Evolutionary conservation across 345 rosid genomes (phyloP), one percentile per base, ranked within the genome.

Genomic region (thale cress (Arabidopsis thaliana)): DNA sequence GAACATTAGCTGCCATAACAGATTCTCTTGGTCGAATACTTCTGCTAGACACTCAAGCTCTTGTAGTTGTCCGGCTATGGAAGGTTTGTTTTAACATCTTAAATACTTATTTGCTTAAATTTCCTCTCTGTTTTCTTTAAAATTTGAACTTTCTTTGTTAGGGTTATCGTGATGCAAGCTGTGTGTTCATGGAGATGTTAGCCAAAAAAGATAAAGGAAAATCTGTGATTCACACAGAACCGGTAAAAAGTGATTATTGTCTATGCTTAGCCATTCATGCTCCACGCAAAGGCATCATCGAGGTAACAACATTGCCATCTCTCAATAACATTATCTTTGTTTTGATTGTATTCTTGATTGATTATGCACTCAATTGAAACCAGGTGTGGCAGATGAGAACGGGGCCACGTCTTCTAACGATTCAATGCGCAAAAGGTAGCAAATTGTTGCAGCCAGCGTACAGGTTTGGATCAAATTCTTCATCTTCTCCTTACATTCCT

Each of bases 311-410:
- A 4, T 41, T 28, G 5, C 37, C 50, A 34, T 56, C 11, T 49
- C 55, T 59, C 59, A 8, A 11, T 0, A 51, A 40, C 53, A 4
- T 20, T 13, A 10, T 34, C 13, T 0, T 72, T 69, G 44, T 55
- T n/a, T 44, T 22, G 52, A 45, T 12, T 12, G 5, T 57, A 69
- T 42, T 16, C 0, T 1, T 7, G 69, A 30, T 12, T 67, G 37
- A 23, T 40, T 36, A 1, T 34, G 38, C 57, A 4, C 24, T 0
- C 0, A 4, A 23, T 8, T 55, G 71, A 20, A 33, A 73, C 66
- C 89, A 95, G 99, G 93, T 95, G n/a, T 95, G 99, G 99, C 89
- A 95, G 79, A 95, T 95, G 98, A 95, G 99, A 77, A 92, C 97
- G 0, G 99, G 99, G 22, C 89, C 92, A 0, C 93, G 99, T 11